Conservation (phyloP, 1,284 basidiomycete genomes). For the Schizophyllum amplum region DNA sequence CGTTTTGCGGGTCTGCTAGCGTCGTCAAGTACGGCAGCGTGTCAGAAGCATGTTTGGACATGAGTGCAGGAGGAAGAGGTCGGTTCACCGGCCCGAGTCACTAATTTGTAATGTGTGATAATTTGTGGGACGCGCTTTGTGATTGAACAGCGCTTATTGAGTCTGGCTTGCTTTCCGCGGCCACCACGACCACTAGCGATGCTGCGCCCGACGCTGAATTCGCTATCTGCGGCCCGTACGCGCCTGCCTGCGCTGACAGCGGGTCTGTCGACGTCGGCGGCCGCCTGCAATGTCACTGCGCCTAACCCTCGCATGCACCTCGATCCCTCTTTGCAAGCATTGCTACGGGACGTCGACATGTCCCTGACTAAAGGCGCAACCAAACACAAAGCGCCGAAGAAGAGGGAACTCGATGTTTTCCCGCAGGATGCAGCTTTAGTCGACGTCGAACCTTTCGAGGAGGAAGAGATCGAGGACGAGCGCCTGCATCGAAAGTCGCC, state of each 20-base stretch:
- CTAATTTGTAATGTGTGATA: conserved; percentile 2
- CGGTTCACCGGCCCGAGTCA: background rate
- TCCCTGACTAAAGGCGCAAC: conserved; percentile 42
- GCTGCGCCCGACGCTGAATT: background rate
- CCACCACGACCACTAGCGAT: conserved; percentile 2
- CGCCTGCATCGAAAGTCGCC: conserved; percentile 54
- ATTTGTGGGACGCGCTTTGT: background rate
- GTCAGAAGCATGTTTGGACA: background rate
- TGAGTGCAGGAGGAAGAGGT: background rate
- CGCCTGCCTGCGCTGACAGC: background rate
- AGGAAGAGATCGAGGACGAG: conserved; percentile 27
- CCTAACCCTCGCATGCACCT: conserved; percentile 45
- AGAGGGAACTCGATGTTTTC: conserved; percentile 46
- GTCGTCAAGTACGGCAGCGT: conserved; percentile 8
- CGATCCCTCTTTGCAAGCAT: conserved; percentile 51
- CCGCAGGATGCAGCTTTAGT: conserved; percentile 21
- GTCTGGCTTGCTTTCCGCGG: conserved; percentile 5
- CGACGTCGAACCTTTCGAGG: conserved; percentile 27
- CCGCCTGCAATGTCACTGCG: conserved; percentile 12
- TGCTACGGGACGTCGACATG: conserved; percentile 60
- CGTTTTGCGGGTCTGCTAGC: conserved; percentile 36
- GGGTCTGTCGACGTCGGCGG: background rate
- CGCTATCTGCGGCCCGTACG: background rate
- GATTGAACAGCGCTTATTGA: background rate
- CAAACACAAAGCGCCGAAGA: conserved; percentile 20